Evolutionary conservation across 1,284 basidiomycete genomes (phyloP).

Genomic region (Singerocomus inundabilis): DNA sequence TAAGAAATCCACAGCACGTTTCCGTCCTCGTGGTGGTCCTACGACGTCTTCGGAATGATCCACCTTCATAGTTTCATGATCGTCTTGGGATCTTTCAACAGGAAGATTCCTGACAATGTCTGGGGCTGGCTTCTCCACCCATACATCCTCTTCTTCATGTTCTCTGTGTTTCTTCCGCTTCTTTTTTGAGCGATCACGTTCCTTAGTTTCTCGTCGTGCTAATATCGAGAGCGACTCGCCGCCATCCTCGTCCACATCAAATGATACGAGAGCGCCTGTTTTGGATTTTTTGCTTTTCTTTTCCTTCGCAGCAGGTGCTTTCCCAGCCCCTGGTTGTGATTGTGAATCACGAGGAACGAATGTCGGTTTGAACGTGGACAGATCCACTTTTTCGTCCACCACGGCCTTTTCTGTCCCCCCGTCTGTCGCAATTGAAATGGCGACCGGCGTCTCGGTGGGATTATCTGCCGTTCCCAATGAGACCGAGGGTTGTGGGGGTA

Average conservation of each 20-base stretch:
- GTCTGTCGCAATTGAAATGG: background rate
- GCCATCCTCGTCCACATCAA: slow-evolving; percentile 62
- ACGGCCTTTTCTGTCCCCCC: slow-evolving; percentile 6
- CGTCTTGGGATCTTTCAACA: slow-evolving; percentile 3
- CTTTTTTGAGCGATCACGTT: slow-evolving; percentile 46
- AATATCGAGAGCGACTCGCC: slow-evolving; percentile 37
- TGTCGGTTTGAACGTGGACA: slow-evolving; percentile 73
- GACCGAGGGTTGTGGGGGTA: slow-evolving; percentile 6
- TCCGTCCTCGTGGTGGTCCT: slow-evolving; percentile 44
- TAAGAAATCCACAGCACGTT: slow-evolving; percentile 63
- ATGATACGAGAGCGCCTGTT: slow-evolving; percentile 56
- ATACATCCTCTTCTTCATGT: slow-evolving; percentile 32
- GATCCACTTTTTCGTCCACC: slow-evolving; percentile 45
- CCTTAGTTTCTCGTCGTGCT: slow-evolving; percentile 33
- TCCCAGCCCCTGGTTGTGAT: slow-evolving; percentile 29
- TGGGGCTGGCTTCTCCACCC: slow-evolving; percentile 35
- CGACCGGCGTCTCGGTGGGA: background rate
- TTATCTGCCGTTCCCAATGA: background rate
- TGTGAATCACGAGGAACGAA: slow-evolving; percentile 66
- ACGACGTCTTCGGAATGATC: slow-evolving; percentile 12
- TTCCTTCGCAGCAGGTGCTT: slow-evolving; percentile 32
- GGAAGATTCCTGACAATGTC: slow-evolving; percentile 22
- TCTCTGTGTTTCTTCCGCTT: slow-evolving; percentile 44
- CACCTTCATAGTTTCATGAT: background rate
- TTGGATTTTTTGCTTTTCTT: slow-evolving; percentile 42